A percentile compares a stretch with the other conserved stretches of the same genome.
These are phyloP conservation scores for Plantago ovata DNA, from an alignment of 257 asterid genomes.

Conservation along the genomic window DNA sequence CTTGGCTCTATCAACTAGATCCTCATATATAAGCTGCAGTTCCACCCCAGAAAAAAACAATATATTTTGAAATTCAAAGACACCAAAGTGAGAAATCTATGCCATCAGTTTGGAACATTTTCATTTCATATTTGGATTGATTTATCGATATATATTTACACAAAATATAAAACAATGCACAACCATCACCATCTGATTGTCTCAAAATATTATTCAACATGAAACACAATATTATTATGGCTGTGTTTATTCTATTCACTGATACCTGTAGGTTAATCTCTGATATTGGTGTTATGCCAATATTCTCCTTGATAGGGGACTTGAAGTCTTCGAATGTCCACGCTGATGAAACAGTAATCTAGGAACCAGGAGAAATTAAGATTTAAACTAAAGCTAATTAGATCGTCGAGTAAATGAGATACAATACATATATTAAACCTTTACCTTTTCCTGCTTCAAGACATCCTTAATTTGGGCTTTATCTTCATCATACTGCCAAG, in stretches of 20 bases:
- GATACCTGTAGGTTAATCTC: constrained; percentile 81
- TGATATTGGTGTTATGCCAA: constrained; percentile 42
- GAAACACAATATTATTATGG: background rate
- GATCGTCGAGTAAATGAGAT: constrained; percentile 13
- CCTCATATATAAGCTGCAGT: constrained; percentile 78
- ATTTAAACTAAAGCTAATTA: constrained; percentile 4
- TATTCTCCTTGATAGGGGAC: constrained; percentile 45
- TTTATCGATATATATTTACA: background rate
- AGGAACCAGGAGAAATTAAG: constrained; percentile 18
- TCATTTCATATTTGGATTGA: background rate
- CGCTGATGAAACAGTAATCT: constrained; percentile 63
- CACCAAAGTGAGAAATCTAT: background rate
- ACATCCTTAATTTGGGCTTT: constrained; percentile 66
- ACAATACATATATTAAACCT: constrained; percentile 11
- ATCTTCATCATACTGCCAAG: constrained; percentile 78
- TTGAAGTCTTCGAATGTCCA: constrained; percentile 81
- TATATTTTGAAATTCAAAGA: constrained; percentile 5
- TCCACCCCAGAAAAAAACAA: constrained; percentile 17
- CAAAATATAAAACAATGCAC: background rate
- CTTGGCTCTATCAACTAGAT: constrained; percentile 86
- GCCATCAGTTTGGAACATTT: background rate
- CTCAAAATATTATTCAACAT: background rate
- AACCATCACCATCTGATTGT: background rate
- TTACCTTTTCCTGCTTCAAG: constrained; percentile 74
- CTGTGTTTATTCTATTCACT: background rate